Base-by-base conservation (phyloP, 371 early-diverging fungal species). In the Actinomucor elegans region DNA sequence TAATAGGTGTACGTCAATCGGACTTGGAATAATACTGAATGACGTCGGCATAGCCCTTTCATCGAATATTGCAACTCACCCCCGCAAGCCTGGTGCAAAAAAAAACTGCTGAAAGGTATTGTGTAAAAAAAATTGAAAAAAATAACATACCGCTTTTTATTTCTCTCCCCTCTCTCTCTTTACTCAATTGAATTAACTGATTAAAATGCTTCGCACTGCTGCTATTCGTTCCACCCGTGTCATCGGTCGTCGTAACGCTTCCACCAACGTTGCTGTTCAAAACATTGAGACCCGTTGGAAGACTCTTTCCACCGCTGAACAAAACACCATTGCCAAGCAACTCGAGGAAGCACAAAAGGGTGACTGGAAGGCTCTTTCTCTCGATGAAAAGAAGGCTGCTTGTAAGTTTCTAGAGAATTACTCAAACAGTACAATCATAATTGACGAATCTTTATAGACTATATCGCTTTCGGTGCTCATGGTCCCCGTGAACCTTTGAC, bases 381-480 rank as follows among this genome's bases (percentile, higher is more conserved):
- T 87, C 52, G 96, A 96, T 42, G 89, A 97, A 74, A 97, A 97
- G 91, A 87, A 91, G 73, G 94, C 98, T 66, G 86, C 73, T 27
- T 76, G 97, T 96, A 84, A 70, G 88, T 79, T 26, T 31, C 21
- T 17, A 11, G 24, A 20, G 3, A n/a, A n/a, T n/a, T n/a, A n/a
- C n/a, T n/a, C n/a, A n/a, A n/a, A n/a, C n/a, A n/a, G n/a, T n/a
- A n/a, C n/a, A n/a, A n/a, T n/a, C n/a, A n/a, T n/a, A n/a, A n/a
- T n/a, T n/a, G n/a, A n/a, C n/a, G n/a, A n/a, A n/a, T n/a, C n/a
- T n/a, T n/a, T n/a, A n/a, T 47, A 71, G 75, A 94, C 80, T 97
- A 86, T 75, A 88, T 96, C 63, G 93, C 97, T 40, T 98, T 94
- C 71, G 98, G 98, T 52, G 81, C 91, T 40, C 93, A 96, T 79